Evolutionary conservation across 805 yeast genomes (phyloP).

Genomic region (Suhomyces sp.): DNA sequence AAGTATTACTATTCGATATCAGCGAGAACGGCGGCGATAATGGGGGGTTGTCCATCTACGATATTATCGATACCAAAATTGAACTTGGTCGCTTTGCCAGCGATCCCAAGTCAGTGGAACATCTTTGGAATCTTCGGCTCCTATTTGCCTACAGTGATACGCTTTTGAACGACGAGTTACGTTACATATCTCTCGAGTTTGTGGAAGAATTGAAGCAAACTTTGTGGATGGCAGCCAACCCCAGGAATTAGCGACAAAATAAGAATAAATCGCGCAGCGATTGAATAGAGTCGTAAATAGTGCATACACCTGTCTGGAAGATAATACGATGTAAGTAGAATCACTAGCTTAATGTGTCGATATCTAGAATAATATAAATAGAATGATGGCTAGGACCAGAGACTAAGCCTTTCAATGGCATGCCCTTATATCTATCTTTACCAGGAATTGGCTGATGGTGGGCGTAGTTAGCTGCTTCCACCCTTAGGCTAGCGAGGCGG

Average conservation of each 20-base stretch:
- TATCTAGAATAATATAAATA: too few species aligned
- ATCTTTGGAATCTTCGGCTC: constrained; percentile 61
- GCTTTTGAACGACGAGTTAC: constrained; percentile 32
- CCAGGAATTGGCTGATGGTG: background rate
- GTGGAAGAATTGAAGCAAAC: constrained; percentile 51
- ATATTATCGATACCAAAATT: constrained; percentile 51
- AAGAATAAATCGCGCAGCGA: background rate
- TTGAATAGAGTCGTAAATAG: background rate
- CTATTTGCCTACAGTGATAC: constrained; percentile 60
- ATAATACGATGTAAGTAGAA: too few species aligned
- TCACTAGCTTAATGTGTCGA: too few species aligned
- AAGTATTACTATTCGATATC: constrained; percentile 27
- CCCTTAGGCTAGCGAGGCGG: background rate
- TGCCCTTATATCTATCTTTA: background rate
- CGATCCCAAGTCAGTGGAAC: constrained; percentile 45
- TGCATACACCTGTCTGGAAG: too few species aligned
- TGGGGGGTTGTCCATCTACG: constrained; percentile 41
- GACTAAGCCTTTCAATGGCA: too few species aligned
- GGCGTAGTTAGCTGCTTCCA: background rate
- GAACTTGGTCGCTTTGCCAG: constrained; percentile 46
- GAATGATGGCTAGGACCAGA: too few species aligned
- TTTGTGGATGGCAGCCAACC: constrained; percentile 28
- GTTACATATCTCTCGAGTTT: constrained; percentile 48
- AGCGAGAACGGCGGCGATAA: constrained; percentile 13
- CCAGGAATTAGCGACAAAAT: constrained; percentile 1